phyloP scores from a whole-genome alignment of 257 asterid genomes.

The Osmanthus fragrans region DNA sequence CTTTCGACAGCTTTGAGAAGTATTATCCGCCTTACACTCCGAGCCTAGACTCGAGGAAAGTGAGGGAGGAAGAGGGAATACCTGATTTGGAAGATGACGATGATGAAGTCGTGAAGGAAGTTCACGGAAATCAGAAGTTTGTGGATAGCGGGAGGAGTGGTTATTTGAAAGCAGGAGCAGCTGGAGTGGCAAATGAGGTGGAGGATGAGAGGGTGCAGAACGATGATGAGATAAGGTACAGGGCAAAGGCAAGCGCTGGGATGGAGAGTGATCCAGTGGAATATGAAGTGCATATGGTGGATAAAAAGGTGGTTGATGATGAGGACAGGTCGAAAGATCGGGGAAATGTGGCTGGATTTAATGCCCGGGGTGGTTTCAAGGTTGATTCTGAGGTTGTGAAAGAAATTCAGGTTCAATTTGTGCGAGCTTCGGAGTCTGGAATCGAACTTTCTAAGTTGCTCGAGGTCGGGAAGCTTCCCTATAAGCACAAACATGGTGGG shows the following conservation, averaged over 20 bases:
- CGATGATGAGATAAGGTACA: constrained; percentile 54
- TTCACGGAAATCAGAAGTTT: constrained; percentile 70
- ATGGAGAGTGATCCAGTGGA: constrained; percentile 67
- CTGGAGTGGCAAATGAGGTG: constrained; percentile 25
- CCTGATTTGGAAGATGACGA: constrained; percentile 97
- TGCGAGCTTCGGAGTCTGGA: constrained; percentile 75
- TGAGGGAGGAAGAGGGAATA: constrained; percentile 95
- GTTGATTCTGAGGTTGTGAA: constrained; percentile 75
- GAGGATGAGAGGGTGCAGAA: constrained; percentile 40
- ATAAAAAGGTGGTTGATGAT: constrained; percentile 72
- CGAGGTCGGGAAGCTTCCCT: constrained; percentile 86
- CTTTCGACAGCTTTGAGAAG: constrained; percentile 74
- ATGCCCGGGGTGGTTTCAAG: constrained; percentile 58
- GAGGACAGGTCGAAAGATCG: constrained; percentile 52
- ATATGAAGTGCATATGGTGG: constrained; percentile 86
- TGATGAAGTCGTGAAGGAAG: constrained; percentile 82
- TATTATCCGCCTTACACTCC: constrained; percentile 64
- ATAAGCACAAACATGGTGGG: constrained; percentile 78
- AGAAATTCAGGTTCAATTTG: constrained; percentile 80
- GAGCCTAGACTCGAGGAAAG: constrained; percentile 75
- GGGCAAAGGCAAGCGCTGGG: constrained; percentile 48
- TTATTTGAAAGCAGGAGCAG: constrained; percentile 46
- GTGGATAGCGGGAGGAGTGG: constrained; percentile 56
- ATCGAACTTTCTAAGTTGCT: constrained; percentile 71
- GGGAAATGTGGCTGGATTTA: constrained; percentile 53